A percentile compares a stretch with the other conserved stretches of the same genome.
These are phyloP conservation scores for Panicum virgatum DNA, from an alignment of 202 grass and related monocot species.

Conservation along the genomic window DNA sequence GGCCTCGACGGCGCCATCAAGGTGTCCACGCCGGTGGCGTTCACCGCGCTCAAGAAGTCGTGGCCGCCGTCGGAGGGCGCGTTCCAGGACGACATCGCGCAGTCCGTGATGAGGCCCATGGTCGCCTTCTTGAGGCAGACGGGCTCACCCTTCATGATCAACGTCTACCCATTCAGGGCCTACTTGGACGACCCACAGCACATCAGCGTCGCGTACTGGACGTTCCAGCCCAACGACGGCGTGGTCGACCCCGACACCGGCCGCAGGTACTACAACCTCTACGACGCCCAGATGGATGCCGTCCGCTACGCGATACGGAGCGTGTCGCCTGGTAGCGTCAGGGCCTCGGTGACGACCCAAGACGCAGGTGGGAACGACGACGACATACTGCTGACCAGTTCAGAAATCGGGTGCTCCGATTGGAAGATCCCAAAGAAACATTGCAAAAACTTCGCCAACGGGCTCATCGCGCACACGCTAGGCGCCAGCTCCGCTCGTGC, in stretches of 20 bases:
- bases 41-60: neutral
- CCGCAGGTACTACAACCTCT: neutral
- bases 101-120: no score
- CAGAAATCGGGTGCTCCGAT: neutral
- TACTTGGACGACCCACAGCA: neutral
- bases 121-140: conserved; percentile 42
- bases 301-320: neutral
- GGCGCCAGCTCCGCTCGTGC: neutral
- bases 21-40: conserved; percentile 51
- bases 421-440: neutral
- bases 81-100: conserved; percentile 45
- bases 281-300: neutral
- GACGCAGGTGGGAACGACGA: no score
- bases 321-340: neutral
- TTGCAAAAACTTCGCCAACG: neutral
- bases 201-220: no score
- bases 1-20: conserved; percentile 48
- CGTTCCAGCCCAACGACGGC: neutral
- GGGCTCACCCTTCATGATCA: neutral
- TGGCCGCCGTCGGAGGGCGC: neutral
- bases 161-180: neutral
- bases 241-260: neutral
- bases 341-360: neutral
- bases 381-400: neutral
- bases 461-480: neutral